Evolutionary conservation across 345 rosid genomes (phyloP), one percentile per base, ranked within the genome.

Genomic region (Dipteronia dyeriana): DNA sequence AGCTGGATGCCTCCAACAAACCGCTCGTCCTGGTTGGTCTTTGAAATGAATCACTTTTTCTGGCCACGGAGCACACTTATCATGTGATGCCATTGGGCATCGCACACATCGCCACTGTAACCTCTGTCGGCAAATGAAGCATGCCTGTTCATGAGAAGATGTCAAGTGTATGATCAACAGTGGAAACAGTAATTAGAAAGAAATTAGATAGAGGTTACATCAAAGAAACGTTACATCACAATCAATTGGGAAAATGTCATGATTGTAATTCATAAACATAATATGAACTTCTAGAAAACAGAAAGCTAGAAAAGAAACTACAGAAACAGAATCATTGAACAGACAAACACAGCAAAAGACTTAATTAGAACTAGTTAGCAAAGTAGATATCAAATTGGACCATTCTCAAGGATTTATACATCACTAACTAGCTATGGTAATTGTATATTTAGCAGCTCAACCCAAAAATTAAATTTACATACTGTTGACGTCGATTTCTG

Each of bases 1-100:
- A 81, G 88, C 64, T 74, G 88, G 88, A 85, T 95, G 99, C 86
- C 97, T 88, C 99, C 99, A 95, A 80, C 99, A 95, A 82, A 95
- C 71, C 57, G 88, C 97, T 81, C 68, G 82, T 68, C 96, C 91
- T 9, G 86, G 90, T 78, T 82, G 91, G 75, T 81, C 82, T 80
- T 80, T 79, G 73, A 95, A 54, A 85, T 79, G 91, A 87, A 86
- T 75, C 76, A 89, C 86, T 76, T 84, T 82, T 66, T 91, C 79
- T 4, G 91, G 82, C 99, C 99, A 95, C 3, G 99, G 90, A 56
- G 96, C 87, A 73, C 96, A 93, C 78, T 86, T 88, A 84, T 86
- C 87, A 56, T 95, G 99, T 13, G 93, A 90, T 64, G 98, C 91
- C 38, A 92, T 81, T 39, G 85, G 45, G 65, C 98, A 95, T 66